These are phyloP conservation scores for Ceratobasidium sp. DNA, from an alignment of 1,284 basidiomycete species.

Conservation along the genomic window DNA sequence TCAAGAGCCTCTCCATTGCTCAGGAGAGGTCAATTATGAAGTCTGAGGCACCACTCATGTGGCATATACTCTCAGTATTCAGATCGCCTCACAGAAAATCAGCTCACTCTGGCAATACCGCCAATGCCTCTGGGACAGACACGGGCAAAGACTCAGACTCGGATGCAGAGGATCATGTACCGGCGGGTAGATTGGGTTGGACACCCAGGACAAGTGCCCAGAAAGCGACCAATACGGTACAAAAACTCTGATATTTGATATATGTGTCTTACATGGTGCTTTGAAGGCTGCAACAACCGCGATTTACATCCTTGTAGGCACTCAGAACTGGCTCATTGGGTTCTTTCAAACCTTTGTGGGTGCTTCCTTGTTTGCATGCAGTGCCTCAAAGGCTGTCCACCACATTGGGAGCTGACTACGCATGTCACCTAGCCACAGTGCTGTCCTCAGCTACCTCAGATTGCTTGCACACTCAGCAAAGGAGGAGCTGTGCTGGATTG, in stretches of 20 bases:
- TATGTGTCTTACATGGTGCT: not conserved
- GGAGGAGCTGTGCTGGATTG: too few relatives aligned
- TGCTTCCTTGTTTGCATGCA: not conserved
- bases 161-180: not conserved
- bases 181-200: not conserved
- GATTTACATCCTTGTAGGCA: not conserved
- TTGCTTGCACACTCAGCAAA: too few relatives aligned
- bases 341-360: not conserved
- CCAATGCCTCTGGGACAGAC: not conserved
- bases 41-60: not conserved
- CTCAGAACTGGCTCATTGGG: not conserved
- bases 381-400: not conserved
- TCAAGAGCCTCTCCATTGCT: not conserved
- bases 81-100: not conserved
- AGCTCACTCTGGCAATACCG: too few relatives aligned
- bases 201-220: not conserved
- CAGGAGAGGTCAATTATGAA: not conserved
- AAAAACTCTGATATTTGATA: not conserved
- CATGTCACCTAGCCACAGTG: too few relatives aligned
- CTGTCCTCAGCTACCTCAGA: too few relatives aligned
- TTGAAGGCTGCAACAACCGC: not conserved
- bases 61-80: not conserved
- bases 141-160: not conserved
- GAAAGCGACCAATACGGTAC: not conserved
- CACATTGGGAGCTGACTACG: too few relatives aligned